These are phyloP conservation scores for Aspergillus cejpii DNA, from an alignment of 2,329 filamentous ascomycete genomes.

Conservation along the genomic window DNA sequence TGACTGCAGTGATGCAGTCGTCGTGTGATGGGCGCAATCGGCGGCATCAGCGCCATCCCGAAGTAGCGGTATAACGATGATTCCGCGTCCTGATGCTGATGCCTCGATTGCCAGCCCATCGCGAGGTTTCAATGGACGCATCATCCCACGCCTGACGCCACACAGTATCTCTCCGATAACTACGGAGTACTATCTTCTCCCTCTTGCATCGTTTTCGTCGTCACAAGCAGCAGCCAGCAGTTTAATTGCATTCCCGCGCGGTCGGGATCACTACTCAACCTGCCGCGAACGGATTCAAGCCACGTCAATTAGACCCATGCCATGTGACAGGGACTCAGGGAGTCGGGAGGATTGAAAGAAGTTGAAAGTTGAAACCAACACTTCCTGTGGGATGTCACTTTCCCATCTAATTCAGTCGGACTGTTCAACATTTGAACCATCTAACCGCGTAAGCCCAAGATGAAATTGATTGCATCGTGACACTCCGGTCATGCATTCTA, in stretches of 20 bases:
- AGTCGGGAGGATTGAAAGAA: no score
- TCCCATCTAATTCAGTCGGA: not conserved
- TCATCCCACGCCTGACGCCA: not conserved
- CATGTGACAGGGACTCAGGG: constrained; percentile 16
- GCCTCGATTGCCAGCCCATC: constrained; percentile 6
- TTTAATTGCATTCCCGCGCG: constrained; percentile 8
- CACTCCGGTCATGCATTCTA: not conserved
- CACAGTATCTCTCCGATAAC: not conserved
- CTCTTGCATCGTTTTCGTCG: not conserved
- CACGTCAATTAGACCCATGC: constrained; percentile 13
- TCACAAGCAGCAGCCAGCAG: constrained; percentile 9
- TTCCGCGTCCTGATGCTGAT: not conserved
- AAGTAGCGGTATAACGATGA: constrained; percentile 17
- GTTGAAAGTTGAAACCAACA: not conserved
- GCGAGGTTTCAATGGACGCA: not conserved
- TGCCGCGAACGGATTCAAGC: constrained; percentile 15
- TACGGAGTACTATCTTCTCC: not conserved
- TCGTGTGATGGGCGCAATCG: constrained; percentile 17
- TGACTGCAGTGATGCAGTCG: constrained; percentile 8
- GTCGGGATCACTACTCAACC: constrained; percentile 7
- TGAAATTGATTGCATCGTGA: not conserved
- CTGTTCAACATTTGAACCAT: no score
- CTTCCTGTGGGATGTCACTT: not conserved
- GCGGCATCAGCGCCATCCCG: not conserved
- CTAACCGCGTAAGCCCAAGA: not conserved